Evolutionary conservation across 176 grass and related monocot species (phyloP).

Genomic region (Rhynchospora tenuis): DNA sequence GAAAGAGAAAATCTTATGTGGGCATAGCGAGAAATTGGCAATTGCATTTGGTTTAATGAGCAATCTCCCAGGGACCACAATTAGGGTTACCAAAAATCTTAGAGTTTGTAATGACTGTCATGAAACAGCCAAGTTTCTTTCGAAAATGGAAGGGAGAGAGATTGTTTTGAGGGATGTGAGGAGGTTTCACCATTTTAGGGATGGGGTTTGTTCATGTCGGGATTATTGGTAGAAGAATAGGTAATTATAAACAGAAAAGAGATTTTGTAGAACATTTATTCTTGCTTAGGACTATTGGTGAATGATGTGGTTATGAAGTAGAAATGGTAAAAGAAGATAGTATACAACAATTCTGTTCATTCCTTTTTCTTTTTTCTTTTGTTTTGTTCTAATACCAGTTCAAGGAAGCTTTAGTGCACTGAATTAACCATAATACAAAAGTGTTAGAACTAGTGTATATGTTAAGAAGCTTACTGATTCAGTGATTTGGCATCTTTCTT

Average conservation of each 20-base stretch:
- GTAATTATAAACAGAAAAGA: background rate
- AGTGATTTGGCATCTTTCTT: background rate
- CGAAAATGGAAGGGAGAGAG: constrained; percentile 54
- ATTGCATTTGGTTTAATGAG: constrained; percentile 72
- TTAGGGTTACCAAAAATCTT: constrained; percentile 91
- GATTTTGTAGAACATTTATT: background rate
- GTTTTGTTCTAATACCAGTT: background rate
- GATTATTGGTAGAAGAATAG: constrained; percentile 62
- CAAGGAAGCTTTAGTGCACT: background rate
- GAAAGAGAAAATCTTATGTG: constrained; percentile 56
- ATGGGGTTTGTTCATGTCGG: constrained; percentile 77
- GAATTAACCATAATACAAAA: background rate
- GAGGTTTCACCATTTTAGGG: constrained; percentile 77
- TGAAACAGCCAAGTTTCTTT: constrained; percentile 77
- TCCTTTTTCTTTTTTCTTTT: background rate
- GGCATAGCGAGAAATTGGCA: constrained; percentile 90
- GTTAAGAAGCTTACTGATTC: background rate
- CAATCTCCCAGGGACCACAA: constrained; percentile 41
- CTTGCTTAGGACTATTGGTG: background rate
- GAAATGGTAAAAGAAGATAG: background rate
- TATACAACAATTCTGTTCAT: background rate
- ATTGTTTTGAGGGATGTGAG: constrained; percentile 71
- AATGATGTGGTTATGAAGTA: no score
- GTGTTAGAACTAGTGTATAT: background rate
- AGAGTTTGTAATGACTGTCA: constrained; percentile 96